Evolutionary conservation across 768 basidiomycete genomes (phyloP).

Genomic region (Podaxis sp.): DNA sequence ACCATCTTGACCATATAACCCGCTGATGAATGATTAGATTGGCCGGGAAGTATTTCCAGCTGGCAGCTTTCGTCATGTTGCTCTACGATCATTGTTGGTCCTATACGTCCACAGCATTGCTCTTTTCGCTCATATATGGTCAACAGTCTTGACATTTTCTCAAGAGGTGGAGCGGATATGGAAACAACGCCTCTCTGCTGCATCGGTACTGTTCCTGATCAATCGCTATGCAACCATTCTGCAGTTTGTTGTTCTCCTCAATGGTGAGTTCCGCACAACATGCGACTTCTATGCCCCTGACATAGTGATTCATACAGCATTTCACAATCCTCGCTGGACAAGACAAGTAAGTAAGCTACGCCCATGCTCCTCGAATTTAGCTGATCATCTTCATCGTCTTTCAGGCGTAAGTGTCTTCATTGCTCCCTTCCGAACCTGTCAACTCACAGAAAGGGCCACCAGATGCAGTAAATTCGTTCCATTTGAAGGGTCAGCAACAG

Average conservation of each 20-base stretch:
- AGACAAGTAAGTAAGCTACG: conserved; percentile 16
- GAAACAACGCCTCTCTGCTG: conserved; percentile 24
- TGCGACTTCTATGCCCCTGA: not conserved
- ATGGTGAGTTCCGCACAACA: conserved; percentile 16
- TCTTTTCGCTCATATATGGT: not conserved
- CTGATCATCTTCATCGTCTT: not conserved
- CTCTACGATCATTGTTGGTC: conserved; percentile 21
- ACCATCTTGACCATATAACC: too few relatives aligned
- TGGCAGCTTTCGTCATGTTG: conserved; percentile 21
- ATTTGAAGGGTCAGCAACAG: conserved; percentile 29
- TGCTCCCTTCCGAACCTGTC: not conserved
- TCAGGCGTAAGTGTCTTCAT: not conserved
- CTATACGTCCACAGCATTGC: not conserved
- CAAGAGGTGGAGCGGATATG: conserved; percentile 28
- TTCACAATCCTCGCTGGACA: conserved; percentile 23
- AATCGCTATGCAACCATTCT: conserved; percentile 28
- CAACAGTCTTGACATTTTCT: conserved; percentile 11
- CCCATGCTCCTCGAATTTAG: not conserved
- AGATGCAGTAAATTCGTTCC: conserved; percentile 26
- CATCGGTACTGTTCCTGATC: conserved; percentile 26
- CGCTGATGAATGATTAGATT: not conserved
- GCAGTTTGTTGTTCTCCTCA: conserved; percentile 24
- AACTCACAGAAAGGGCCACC: not conserved
- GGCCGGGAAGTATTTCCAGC: conserved; percentile 22
- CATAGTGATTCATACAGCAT: conserved; percentile 17